Evolutionary conservation across 495 filamentous ascomycete species (phyloP).

Genomic region (Chlorociboria aeruginascens): DNA sequence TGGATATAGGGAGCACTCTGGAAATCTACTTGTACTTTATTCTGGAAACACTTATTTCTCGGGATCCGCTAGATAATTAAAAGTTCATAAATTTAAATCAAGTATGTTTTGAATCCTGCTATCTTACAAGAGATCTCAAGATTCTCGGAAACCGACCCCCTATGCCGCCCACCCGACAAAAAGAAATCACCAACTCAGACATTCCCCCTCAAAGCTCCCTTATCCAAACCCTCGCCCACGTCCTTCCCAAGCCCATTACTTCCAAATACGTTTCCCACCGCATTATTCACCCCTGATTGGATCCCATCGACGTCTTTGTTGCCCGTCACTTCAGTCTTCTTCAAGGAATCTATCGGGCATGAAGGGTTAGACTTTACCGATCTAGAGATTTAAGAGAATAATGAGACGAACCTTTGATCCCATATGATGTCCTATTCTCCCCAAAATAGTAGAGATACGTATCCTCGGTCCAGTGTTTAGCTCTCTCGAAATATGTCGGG

Average conservation of each 20-base stretch:
- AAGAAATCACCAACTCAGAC: background rate
- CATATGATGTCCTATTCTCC: slow-evolving; percentile 16
- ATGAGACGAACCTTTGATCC: slow-evolving; percentile 10
- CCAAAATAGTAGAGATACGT: slow-evolving; percentile 18
- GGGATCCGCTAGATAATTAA: background rate
- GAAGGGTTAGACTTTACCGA: background rate
- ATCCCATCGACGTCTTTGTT: slow-evolving; percentile 17
- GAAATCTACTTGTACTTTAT: too few species aligned
- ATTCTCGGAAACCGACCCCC: background rate
- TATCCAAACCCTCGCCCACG: slow-evolving; percentile 13
- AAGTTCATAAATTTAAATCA: background rate
- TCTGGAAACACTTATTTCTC: too few species aligned
- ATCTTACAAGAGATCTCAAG: slow-evolving; percentile 42
- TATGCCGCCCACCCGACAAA: background rate
- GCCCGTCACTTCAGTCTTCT: slow-evolving; percentile 15
- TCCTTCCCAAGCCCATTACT: slow-evolving; percentile 2
- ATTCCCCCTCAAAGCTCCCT: slow-evolving; percentile 14
- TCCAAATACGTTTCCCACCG: slow-evolving; percentile 10
- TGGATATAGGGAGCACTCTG: too few species aligned
- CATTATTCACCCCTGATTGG: slow-evolving; percentile 8
- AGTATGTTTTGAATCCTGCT: too few species aligned
- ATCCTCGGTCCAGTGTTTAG: slow-evolving; percentile 16
- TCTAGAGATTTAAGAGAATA: background rate
- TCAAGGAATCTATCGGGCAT: slow-evolving; percentile 5
- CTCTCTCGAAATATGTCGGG: slow-evolving; percentile 4